Conservation (phyloP, 2,329 filamentous ascomycete species). For the Cercospora sp. region DNA sequence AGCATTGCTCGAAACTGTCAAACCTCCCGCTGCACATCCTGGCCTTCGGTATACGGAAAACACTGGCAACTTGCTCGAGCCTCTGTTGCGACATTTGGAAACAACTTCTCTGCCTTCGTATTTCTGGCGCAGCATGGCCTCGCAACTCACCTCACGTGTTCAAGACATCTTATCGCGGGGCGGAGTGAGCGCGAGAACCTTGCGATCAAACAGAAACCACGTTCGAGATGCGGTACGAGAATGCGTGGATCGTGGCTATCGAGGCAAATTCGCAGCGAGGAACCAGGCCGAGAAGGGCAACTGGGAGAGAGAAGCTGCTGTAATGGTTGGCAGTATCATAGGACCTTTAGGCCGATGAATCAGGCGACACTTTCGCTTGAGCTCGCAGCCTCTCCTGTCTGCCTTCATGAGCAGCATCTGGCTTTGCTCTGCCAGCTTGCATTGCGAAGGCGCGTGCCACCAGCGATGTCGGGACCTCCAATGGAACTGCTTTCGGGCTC, state of each 20-base stretch:
- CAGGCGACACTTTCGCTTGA: not conserved
- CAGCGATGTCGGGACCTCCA: too few relatives aligned
- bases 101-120: slow-evolving; percentile 84
- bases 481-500: too few relatives aligned
- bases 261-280: slow-evolving; percentile 40
- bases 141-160: slow-evolving; percentile 71
- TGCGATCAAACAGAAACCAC: slow-evolving; percentile 71
- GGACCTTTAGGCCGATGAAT: slow-evolving; percentile 45
- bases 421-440: not conserved
- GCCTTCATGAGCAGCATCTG: not conserved
- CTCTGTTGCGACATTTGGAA: slow-evolving; percentile 71
- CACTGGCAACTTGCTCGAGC: slow-evolving; percentile 63
- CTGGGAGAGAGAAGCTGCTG: slow-evolving; percentile 90
- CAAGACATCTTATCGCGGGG: slow-evolving; percentile 82
- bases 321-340: slow-evolving; percentile 87
- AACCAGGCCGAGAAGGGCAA: slow-evolving; percentile 48
- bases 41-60: slow-evolving; percentile 47
- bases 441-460: too few relatives aligned
- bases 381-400: not conserved
- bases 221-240: slow-evolving; percentile 78
- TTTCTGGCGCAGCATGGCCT: slow-evolving; percentile 89
- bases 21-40: slow-evolving; percentile 65
- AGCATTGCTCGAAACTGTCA: slow-evolving; percentile 68
- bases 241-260: slow-evolving; percentile 72
- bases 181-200: slow-evolving; percentile 77